Evolutionary conservation across 163 green algal genomes (phyloP), one percentile per base, ranked within the genome.

Genomic region (Prototheca wickerhamii): DNA sequence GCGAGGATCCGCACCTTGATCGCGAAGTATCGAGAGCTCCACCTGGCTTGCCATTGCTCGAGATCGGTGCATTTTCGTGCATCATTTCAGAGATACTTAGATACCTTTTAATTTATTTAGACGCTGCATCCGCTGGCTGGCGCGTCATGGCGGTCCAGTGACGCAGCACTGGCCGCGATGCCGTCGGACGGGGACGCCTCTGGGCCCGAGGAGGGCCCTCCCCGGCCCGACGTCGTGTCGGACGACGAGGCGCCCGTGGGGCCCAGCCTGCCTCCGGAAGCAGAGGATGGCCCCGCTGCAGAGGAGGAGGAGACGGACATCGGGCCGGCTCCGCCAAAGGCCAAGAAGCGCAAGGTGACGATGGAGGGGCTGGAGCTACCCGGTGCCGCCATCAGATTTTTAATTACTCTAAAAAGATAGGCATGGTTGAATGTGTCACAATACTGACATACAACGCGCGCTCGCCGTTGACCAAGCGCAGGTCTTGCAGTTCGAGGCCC

Each of bases 401-500:
- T 54, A 28, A 18, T 25, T 54, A 5, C 23, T 54, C 18, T 54
- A 12, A 21, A 54, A 6, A 30, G 46, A 54, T 25, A 18, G 0
- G 10, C 26, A 8, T 28, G 26, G 46, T 25, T 25, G 5, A 12
- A 54, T 54, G 5, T 54, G 46, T 18, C 1, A 54, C 10, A 15
- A 29, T 54, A 15, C 2, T 42, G 32, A 21, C 25, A 42, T 31
- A 26, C 7, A 25, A 25, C 37, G 35, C 2, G 6, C 10, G 44
- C 42, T 55, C 12, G 31, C 25, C 7, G 15, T 40, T 51, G 4
- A 26, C 28, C 49, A n/a, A 58, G 51, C 72, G 46, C 46, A 94
- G 87, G 76, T 87, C 35, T 63, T 95, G 43, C 74, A 82, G 55
- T 86, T 88, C 65, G 85, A 92, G 74, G 54, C 76, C 51, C 74